phyloP scores from a whole-genome alignment of 169 alveolate species.

The Fabrea salina region DNA sequence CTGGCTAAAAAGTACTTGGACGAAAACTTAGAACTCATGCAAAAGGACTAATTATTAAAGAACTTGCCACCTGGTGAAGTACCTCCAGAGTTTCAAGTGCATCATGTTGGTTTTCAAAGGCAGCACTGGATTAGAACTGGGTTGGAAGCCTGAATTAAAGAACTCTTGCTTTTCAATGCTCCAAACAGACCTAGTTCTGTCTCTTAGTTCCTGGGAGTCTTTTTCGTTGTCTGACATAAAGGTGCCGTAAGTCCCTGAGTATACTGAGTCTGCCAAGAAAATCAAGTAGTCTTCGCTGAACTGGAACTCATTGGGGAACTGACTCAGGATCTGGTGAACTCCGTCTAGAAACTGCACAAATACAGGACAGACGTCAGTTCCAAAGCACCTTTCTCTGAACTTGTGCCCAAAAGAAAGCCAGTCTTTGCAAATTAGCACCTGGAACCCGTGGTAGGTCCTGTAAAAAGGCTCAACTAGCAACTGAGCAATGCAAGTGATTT shows the following conservation, averaged over 20 bases:
- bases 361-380: constrained; percentile 68
- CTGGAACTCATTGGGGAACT: constrained; percentile 80
- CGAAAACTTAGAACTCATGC: constrained; percentile 13
- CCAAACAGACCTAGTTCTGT: constrained; percentile 6
- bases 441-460: constrained; percentile 84
- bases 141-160: background rate
- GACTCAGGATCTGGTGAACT: constrained; percentile 61
- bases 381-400: constrained; percentile 75
- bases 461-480: constrained; percentile 77
- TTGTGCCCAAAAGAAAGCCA: constrained; percentile 86
- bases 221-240: constrained; percentile 61
- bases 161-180: constrained; percentile 5
- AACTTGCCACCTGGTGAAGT: background rate
- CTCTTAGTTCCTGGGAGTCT: background rate
- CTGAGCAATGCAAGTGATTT: constrained; percentile 66
- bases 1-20: background rate
- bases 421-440: constrained; percentile 77
- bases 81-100: constrained; percentile 6
- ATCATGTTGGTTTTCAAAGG: background rate
- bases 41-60: constrained; percentile 25
- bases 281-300: constrained; percentile 59
- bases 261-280: constrained; percentile 61
- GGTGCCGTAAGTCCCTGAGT: constrained; percentile 73
- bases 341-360: constrained; percentile 77
- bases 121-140: background rate